phyloP scores from a whole-genome alignment of 306 rosid genomes.

The Prunus davidiana region DNA sequence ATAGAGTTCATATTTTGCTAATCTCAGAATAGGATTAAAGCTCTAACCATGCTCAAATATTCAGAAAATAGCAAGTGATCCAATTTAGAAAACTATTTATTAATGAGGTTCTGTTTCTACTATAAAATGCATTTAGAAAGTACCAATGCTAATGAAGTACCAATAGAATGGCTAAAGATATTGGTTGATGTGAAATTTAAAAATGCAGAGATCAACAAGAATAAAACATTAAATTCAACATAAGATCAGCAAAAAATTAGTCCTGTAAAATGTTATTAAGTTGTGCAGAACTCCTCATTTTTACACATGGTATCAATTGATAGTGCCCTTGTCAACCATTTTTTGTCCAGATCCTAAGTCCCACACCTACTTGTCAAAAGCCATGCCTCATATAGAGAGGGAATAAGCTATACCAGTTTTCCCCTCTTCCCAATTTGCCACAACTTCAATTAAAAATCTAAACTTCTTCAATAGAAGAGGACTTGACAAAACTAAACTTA shows the following conservation, averaged over 20 bases:
- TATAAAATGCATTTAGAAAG: neutral
- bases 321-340: neutral
- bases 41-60: neutral
- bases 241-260: too few species aligned
- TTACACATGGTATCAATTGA: neutral
- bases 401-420: neutral
- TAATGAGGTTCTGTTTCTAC: neutral
- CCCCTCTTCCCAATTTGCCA: neutral
- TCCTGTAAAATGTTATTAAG: neutral
- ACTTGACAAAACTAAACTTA: neutral
- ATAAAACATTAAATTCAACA: neutral
- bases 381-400: neutral
- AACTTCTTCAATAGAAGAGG: neutral
- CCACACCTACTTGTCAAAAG: neutral
- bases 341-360: neutral
- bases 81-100: neutral
- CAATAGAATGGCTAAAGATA: neutral
- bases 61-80: neutral
- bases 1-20: neutral
- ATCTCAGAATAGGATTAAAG: neutral
- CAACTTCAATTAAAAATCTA: neutral
- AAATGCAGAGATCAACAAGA: neutral
- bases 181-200: neutral
- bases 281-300: neutral
- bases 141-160: neutral